Conservation (phyloP, 352 stramenopile species). For the Phytophthora melonis region DNA sequence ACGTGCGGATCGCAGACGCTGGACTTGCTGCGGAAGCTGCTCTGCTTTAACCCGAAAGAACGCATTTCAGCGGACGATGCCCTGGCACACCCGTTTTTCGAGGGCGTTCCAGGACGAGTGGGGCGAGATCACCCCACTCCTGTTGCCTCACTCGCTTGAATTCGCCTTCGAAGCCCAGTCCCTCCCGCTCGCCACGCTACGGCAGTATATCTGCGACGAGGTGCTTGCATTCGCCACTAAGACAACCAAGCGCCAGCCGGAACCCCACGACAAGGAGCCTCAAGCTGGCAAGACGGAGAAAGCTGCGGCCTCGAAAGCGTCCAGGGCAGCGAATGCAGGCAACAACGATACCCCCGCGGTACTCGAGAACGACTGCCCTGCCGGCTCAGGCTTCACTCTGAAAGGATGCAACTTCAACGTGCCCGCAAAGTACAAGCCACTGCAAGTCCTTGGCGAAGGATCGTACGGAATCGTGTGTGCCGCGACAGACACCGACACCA, state of each 20-base stretch:
- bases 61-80: constrained; percentile 92
- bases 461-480: constrained; percentile 94
- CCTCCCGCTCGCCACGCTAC: constrained; percentile 70
- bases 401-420: constrained; percentile 91
- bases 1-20: constrained; percentile 51
- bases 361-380: constrained; percentile 67
- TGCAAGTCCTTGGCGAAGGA: constrained; percentile 91
- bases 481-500: constrained; percentile 75
- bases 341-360: constrained; percentile 36
- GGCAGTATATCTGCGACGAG: constrained; percentile 86
- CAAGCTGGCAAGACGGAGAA: constrained; percentile 17
- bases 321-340: background rate
- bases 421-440: constrained; percentile 75
- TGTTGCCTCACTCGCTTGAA: constrained; percentile 79
- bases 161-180: constrained; percentile 87
- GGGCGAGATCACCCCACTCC: constrained; percentile 70
- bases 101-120: constrained; percentile 91
- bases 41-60: constrained; percentile 93
- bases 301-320: constrained; percentile 14
- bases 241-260: constrained; percentile 13
- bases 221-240: constrained; percentile 66
- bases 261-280: constrained; percentile 42
- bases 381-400: constrained; percentile 76
- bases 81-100: constrained; percentile 90
- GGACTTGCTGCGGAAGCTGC: constrained; percentile 88